Conservation (phyloP, 108 stramenopile genomes). For the Bacterosira constricta region DNA sequence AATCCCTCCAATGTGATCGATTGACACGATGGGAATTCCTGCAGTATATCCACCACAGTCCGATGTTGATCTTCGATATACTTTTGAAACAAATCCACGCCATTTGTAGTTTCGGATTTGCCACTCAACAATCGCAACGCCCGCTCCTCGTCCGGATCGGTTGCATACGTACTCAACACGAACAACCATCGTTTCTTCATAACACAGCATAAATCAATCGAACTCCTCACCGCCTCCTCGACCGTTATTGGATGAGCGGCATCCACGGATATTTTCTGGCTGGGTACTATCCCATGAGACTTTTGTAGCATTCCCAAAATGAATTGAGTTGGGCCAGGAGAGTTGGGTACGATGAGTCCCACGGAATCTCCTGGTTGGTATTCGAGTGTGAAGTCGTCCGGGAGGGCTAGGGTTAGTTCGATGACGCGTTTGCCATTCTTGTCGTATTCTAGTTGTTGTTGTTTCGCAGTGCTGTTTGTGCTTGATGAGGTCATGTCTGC, state of each 20-base stretch:
- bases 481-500: neutral
- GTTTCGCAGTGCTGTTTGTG: neutral
- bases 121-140: constrained; percentile 62
- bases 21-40: constrained; percentile 86
- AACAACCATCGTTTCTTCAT: constrained; percentile 74
- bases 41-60: constrained; percentile 79
- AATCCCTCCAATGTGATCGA: constrained; percentile 74
- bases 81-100: constrained; percentile 37
- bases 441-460: constrained; percentile 18
- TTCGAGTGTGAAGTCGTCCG: constrained; percentile 79
- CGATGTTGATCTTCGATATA: constrained; percentile 78
- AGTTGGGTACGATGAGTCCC: constrained; percentile 80
- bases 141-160: constrained; percentile 56
- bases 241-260: constrained; percentile 58
- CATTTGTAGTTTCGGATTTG: constrained; percentile 4
- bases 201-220: constrained; percentile 77
- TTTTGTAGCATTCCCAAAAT: constrained; percentile 59
- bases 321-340: constrained; percentile 51
- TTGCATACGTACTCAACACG: constrained; percentile 65
- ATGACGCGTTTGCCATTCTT: constrained; percentile 88
- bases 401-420: constrained; percentile 75
- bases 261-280: constrained; percentile 71
- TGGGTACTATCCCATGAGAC: constrained; percentile 58
- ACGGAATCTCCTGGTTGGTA: constrained; percentile 94
- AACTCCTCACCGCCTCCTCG: constrained; percentile 55